A percentile compares a stretch with the other conserved stretches of the same genome.
Conservation (phyloP, 345 rosid genomes). For the Clausena lansium region DNA sequence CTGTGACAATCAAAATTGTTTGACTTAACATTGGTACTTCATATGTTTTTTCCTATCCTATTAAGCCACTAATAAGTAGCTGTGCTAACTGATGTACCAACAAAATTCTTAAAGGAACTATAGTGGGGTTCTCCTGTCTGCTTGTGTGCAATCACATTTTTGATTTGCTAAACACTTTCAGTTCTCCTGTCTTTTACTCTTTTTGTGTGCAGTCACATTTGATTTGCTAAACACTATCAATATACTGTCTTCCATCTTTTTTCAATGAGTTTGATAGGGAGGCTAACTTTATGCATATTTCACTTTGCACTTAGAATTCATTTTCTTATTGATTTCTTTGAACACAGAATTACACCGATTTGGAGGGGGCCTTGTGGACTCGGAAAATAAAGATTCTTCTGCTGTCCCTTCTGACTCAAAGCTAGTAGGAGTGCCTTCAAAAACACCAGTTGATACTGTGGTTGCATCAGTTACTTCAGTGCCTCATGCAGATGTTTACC, state of each 20-base stretch:
- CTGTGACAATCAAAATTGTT: background rate
- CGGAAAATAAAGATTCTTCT: constrained; percentile 56
- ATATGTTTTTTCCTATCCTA: background rate
- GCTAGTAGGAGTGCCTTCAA: constrained; percentile 56
- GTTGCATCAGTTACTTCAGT: constrained; percentile 44
- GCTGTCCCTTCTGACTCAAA: constrained; percentile 52
- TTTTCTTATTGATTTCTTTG: background rate
- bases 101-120: background rate
- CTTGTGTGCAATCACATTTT: no score
- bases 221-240: background rate
- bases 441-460: constrained; percentile 48
- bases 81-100: background rate
- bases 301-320: constrained; percentile 5
- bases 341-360: constrained; percentile 78
- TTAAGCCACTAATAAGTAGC: background rate
- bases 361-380: constrained; percentile 78
- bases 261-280: background rate
- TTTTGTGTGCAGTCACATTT: background rate
- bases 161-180: no score
- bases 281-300: background rate
- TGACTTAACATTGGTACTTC: background rate
- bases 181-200: no score
- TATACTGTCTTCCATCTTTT: background rate
- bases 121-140: background rate
- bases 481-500: constrained; percentile 59